phyloP scores from a whole-genome alignment of 1,284 basidiomycete genomes.

The Ustilago crameri region DNA sequence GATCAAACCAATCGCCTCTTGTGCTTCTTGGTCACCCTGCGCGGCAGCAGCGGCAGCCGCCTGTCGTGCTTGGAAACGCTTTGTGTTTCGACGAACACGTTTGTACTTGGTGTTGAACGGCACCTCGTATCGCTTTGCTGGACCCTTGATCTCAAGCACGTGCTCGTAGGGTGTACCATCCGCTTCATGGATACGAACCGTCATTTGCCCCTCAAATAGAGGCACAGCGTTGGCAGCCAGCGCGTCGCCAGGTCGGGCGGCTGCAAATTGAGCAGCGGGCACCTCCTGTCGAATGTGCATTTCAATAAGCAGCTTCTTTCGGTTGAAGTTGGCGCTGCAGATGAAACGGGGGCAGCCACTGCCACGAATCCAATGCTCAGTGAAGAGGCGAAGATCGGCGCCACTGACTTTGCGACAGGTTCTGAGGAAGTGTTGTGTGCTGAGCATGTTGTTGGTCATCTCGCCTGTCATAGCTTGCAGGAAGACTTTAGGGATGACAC shows the following conservation, averaged over 20 bases:
- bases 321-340: constrained; percentile 90
- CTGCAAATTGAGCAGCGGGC: constrained; percentile 73
- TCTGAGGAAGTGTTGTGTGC: constrained; percentile 88
- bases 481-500: constrained; percentile 94
- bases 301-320: constrained; percentile 98
- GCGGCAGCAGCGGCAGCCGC: constrained; percentile 91
- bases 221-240: constrained; percentile 70
- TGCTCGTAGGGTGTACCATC: constrained; percentile 99
- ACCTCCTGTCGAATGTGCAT: constrained; percentile 90
- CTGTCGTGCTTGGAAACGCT: constrained; percentile 91
- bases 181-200: constrained; percentile 97
- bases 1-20: constrained; percentile 90
- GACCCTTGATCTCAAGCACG: constrained; percentile 87
- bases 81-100: constrained; percentile 91
- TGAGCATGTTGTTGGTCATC: constrained; percentile 79
- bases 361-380: constrained; percentile 98
- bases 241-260: constrained; percentile 60
- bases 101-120: constrained; percentile 99
- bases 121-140: constrained; percentile 91
- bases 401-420: constrained; percentile 90
- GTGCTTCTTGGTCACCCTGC: constrained; percentile 76
- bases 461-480: constrained; percentile 93
- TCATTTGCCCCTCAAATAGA: constrained; percentile 82
- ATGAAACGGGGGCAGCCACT: constrained; percentile 93
- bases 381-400: constrained; percentile 83